Evolutionary conservation across 164 flowering plant genomes (phyloP).

Genomic region (Umbellularia californica): DNA sequence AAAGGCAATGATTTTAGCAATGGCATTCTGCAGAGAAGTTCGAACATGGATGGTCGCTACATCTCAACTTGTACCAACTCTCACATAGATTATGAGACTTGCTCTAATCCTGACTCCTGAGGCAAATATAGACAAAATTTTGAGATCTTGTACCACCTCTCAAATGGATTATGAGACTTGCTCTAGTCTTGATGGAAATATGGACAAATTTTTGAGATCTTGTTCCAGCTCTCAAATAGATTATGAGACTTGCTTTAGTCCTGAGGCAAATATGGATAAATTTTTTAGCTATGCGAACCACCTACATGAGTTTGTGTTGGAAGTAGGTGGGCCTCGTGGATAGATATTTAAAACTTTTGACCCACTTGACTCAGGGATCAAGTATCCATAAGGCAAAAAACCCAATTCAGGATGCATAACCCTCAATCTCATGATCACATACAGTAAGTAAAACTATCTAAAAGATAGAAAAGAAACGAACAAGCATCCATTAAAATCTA

Average conservation of each 20-base stretch:
- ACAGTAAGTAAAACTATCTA: no score
- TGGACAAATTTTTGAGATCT: constrained; percentile 7
- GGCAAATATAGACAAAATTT: constrained; percentile 10
- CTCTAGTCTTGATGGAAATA: constrained; percentile 14
- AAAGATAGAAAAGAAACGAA: no score
- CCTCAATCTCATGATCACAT: no score
- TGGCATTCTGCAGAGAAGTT: constrained; percentile 19
- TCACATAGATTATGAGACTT: constrained; percentile 15
- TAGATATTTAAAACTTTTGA: no score
- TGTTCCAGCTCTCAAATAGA: constrained; percentile 13
- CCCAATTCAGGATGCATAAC: no score
- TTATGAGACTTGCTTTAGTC: constrained; percentile 13
- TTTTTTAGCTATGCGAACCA: constrained; percentile 6
- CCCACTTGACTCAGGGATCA: no score
- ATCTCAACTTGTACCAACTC: constrained; percentile 15
- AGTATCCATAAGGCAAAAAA: no score
- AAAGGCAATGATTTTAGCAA: constrained; percentile 14
- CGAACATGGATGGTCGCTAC: constrained; percentile 18
- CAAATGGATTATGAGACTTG: constrained; percentile 14
- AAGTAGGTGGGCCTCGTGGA: no score
- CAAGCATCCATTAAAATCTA: no score
- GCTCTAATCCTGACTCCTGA: constrained; percentile 14
- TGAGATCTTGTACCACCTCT: constrained; percentile 9
- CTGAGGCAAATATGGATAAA: constrained; percentile 12
- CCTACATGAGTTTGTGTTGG: constrained; percentile 14